Evolutionary conservation across 768 basidiomycete genomes (phyloP), one percentile per base, ranked within the genome.

Genomic region (Kwoniella dendrophila): DNA sequence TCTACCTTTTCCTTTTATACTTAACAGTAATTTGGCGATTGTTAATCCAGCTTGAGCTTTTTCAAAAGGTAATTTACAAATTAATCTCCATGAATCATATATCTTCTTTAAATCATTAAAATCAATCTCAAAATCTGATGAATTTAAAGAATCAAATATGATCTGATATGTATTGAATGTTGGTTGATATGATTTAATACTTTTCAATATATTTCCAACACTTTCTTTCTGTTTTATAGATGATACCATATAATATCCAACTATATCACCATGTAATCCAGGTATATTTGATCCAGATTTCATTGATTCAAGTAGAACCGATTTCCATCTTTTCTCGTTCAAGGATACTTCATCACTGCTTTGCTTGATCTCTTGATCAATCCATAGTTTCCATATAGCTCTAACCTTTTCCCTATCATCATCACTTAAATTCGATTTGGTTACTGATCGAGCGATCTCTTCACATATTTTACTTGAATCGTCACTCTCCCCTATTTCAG

Each of bases 401-500:
- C 24, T 50, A 0, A 62, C 59, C 7, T 34, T 12, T 4, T 34
- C 41, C 22, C 32, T n/a, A 8, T 64, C 56, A 14, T 43, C 44
- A 16, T 49, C 51, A 8, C 32, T 45, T 16, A 33, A 47, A 41
- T 41, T 51, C 6, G 58, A 40, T 26, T 29, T 20, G 0, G 66
- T 64, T 16, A 63, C 59, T 32, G 49, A 48, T 27, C 62, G 47
- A 32, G 54, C 43, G 11, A 52, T 50, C 32, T 55, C 45, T 34
- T 65, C 44, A 26, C 45, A 60, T 36, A 45, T 20, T 22, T 44
- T 38, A 69, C 62, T 52, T n/a, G 47, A 2, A 36, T 62, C 55
- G 18, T 58, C 48, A 14, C 32, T 45, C 16, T 34, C 16, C 14
- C 40, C 44, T 7, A 72, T 56, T 65, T 86, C 85, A 3, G 81